Base-by-base conservation (phyloP, 108 stramenopile species). In the Cyclotella baltica region DNA sequence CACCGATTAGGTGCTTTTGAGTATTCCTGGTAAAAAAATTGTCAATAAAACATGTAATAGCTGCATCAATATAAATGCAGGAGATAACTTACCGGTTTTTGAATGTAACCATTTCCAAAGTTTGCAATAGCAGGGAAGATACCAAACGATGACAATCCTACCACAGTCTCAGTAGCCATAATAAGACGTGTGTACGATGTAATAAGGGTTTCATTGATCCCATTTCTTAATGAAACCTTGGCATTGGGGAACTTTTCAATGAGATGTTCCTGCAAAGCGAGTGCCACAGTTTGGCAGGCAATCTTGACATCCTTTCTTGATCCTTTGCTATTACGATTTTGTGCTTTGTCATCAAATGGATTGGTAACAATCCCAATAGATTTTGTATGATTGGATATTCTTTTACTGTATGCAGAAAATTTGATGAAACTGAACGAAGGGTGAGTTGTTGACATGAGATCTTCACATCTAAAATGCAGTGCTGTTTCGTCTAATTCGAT, bases 341-440 rank as follows among this genome's bases (percentile, higher is more conserved):
- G n/a, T n/a, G n/a, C n/a, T 48, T 48, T n/a, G 6, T n/a, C n/a
- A n/a, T 48, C 47, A 48, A 48, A 48, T 48, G 47, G 47, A 48
- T 48, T 16, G n/a, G 47, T 48, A 4, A 48, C 47, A 6, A 48
- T 48, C n/a, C 47, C 47, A 48, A 48, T n/a, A 1, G 47, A n/a
- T 2, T n/a, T 16, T n/a, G 6, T n/a, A 48, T 48, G 19, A 16
- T 48, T 48, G 2, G 47, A 48, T 48, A 48, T 48, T n/a, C 47
- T n/a, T n/a, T 48, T 48, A n/a, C n/a, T 48, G n/a, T 48, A 48
- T 48, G 18, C 47, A 4, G 47, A n/a, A n/a, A 48, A 48, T 48
- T 48, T 48, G 19, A 48, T 48, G 19, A 48, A n/a, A n/a, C 47
- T n/a, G n/a, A 48, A 48, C 18, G 18, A 16, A 48, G 2, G 18